Evolutionary conservation across 2,329 filamentous ascomycete genomes (phyloP), one percentile per base, ranked within the genome.

Genomic region (Fusarium sp.): DNA sequence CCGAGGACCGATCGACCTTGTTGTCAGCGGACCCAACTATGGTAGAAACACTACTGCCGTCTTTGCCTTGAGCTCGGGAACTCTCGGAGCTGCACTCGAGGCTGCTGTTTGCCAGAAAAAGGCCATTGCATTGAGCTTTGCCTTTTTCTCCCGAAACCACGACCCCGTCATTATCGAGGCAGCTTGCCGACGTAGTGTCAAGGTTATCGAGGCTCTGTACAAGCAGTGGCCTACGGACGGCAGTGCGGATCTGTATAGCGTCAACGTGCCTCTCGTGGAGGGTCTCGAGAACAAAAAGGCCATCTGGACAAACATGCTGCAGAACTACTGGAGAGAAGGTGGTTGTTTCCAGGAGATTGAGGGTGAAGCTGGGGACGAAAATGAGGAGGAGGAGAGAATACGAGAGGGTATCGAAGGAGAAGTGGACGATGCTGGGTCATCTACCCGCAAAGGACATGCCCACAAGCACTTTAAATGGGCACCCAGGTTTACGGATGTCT

Each of bases 381-480:
- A 90, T 17, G 88, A 92, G 74, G 91, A 94, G 75, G 95, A 98
- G 84, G 88, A 91, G 76, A 87, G 88, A 73, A 92, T 97, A 72
- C 89, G 95, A 56, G 90, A 93, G 80, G 89, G 88, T 22, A 89
- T 91, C 65, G 87, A 87, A 25, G 85, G 85, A 4, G 84, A 85
- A 74, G 85, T 85, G 59, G 84, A 83, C 54, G 84, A 71, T 66
- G 75, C 80, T 54, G 80, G 65, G 7, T 65, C 67, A 74, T 74
- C 77, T 43, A 79, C 61, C 12, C 63, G 67, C 45, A 78, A 84
- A 45, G 85, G 88, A 33, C 92, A 95, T 81, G 89, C 86, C 65
- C 94, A 97, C 82, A 94, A 94, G 81, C 94, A 97, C 83, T 98
- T 98, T 87, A 97, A 96, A 84, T 98, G 97, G 97, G 91, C 94